Evolutionary conservation across 2,329 filamentous ascomycete genomes (phyloP).

Genomic region (Drechslerella coelobrocha): DNA sequence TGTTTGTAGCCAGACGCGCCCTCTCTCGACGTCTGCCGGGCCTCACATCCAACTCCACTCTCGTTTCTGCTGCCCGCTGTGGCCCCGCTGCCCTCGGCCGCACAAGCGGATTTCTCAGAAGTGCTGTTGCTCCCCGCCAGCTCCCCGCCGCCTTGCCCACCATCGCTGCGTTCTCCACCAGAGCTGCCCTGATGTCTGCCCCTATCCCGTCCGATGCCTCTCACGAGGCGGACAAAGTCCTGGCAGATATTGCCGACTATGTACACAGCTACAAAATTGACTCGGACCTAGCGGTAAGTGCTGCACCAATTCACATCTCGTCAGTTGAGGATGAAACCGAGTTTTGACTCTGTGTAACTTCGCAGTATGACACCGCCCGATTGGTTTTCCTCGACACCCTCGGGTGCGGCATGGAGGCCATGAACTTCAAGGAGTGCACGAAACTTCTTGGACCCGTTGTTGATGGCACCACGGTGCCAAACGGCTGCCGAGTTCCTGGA

Average conservation of each 20-base stretch:
- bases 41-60: conserved; percentile 35
- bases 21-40: conserved; percentile 39
- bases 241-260: conserved; percentile 93
- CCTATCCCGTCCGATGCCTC: conserved; percentile 37
- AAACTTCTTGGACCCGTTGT: conserved; percentile 94
- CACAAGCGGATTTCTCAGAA: conserved; percentile 20
- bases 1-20: conserved; percentile 48
- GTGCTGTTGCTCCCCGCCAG: conserved; percentile 11
- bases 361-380: conserved; percentile 89
- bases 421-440: conserved; percentile 93
- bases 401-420: conserved; percentile 92
- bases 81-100: conserved; percentile 30
- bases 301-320: neutral
- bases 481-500: conserved; percentile 87
- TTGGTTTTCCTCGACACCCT: conserved; percentile 97
- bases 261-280: conserved; percentile 90
- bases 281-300: conserved; percentile 87
- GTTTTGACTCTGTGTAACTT: conserved; percentile 36
- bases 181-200: conserved; percentile 38
- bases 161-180: conserved; percentile 35
- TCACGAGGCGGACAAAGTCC: conserved; percentile 54
- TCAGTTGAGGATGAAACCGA: conserved; percentile 14
- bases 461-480: conserved; percentile 86
- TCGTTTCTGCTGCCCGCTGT: conserved; percentile 34
- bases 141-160: conserved; percentile 6